Percentiles rank a stretch among this genome's conserved stretches.
Evolutionary conservation across 164 flowering plant genomes (phyloP).

Genomic region (Malania oleifera): DNA sequence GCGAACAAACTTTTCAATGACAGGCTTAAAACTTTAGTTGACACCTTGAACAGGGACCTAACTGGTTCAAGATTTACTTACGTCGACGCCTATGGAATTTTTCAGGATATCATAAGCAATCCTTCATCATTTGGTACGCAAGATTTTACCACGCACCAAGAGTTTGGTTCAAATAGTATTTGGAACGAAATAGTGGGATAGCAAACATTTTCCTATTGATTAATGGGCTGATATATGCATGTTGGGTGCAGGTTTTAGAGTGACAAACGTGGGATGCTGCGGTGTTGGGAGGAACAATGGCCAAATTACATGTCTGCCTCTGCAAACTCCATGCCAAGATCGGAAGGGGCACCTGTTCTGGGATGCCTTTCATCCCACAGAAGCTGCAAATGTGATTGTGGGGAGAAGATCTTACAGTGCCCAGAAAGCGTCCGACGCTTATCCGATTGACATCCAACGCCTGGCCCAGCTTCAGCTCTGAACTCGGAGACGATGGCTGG

Average conservation of each 20-base stretch:
- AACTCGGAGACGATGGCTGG: too few species aligned
- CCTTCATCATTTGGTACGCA: too few species aligned
- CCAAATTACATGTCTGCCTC: conserved; percentile 28
- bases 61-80: conserved; percentile 29
- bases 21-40: conserved; percentile 24
- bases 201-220: too few species aligned
- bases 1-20: conserved; percentile 30
- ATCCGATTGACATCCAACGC: conserved; percentile 11
- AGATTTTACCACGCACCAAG: too few species aligned
- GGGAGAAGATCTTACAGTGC: conserved; percentile 20
- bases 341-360: conserved; percentile 30
- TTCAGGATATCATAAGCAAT: background rate
- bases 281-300: conserved; percentile 28
- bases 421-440: conserved; percentile 6
- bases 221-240: too few species aligned
- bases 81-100: conserved; percentile 8
- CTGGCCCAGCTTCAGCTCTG: conserved; percentile 14
- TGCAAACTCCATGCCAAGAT: conserved; percentile 29
- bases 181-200: too few species aligned
- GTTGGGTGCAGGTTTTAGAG: conserved; percentile 20
- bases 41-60: conserved; percentile 17
- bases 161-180: too few species aligned
- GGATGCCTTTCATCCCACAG: conserved; percentile 47
- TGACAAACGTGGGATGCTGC: conserved; percentile 30
- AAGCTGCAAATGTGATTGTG: conserved; percentile 23